phyloP scores from a whole-genome alignment of 495 filamentous ascomycete species.

The Penicillium bialowiezense region DNA sequence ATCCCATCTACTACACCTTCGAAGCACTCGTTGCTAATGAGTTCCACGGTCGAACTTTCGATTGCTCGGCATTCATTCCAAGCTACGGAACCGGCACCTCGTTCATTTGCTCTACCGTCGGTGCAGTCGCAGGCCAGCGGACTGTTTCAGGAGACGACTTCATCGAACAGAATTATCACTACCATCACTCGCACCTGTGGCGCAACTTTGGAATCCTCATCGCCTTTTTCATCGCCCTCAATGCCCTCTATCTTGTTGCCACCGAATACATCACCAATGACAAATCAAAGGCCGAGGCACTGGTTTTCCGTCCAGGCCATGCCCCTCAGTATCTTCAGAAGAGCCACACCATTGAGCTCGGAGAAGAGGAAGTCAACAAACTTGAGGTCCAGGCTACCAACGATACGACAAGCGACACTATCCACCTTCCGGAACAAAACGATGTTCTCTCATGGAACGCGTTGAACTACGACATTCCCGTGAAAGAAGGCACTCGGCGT shows the following conservation, averaged over 20 bases:
- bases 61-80: conserved; percentile 39
- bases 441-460: conserved; percentile 72
- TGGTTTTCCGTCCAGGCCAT: conserved; percentile 38
- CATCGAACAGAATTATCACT: conserved; percentile 50
- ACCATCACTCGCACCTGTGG: conserved; percentile 57
- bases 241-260: conserved; percentile 33
- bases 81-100: conserved; percentile 38
- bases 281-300: conserved; percentile 31
- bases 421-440: conserved; percentile 43
- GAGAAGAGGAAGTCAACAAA: conserved; percentile 6
- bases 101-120: conserved; percentile 48
- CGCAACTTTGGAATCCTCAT: conserved; percentile 61
- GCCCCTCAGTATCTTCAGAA: conserved; percentile 25
- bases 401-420: conserved; percentile 26
- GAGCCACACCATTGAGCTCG: conserved; percentile 17
- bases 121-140: conserved; percentile 46
- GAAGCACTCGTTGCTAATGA: conserved; percentile 48
- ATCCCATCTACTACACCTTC: conserved; percentile 40
- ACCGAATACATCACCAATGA: conserved; percentile 34
- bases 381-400: conserved; percentile 16
- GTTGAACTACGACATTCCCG: conserved; percentile 63
- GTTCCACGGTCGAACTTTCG: conserved; percentile 51
- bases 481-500: conserved; percentile 52
- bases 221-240: conserved; percentile 57
- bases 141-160: conserved; percentile 49